Evolutionary conservation across 2,329 filamentous ascomycete genomes (phyloP).

Genomic region (Incumbomyces delicatus): DNA sequence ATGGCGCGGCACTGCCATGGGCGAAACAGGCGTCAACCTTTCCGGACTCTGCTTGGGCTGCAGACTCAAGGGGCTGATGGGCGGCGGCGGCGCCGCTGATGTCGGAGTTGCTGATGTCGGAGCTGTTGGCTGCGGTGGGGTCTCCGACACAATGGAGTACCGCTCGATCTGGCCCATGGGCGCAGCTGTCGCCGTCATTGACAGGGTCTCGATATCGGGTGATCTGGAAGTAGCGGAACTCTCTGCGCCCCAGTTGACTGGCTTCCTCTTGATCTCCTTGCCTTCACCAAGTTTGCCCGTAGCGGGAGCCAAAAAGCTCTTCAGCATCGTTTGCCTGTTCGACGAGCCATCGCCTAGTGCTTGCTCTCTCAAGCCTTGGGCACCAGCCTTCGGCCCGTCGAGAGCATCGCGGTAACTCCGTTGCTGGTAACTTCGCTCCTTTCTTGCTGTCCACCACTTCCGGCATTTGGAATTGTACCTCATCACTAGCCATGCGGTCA

Average conservation of each 20-base stretch:
- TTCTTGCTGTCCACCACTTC: constrained; percentile 5
- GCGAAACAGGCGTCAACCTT: constrained; percentile 3
- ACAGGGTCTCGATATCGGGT: neutral
- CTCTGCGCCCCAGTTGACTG: constrained; percentile 6
- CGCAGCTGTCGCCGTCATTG: constrained; percentile 3
- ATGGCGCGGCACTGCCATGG: neutral
- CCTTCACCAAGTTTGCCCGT: constrained; percentile 2
- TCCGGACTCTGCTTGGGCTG: neutral
- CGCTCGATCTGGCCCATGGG: constrained; percentile 7
- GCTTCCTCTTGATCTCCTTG: constrained; percentile 6
- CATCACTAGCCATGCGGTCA: constrained; percentile 6
- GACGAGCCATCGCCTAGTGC: neutral
- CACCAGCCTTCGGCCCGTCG: neutral
- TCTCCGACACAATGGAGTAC: neutral
- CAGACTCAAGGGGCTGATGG: constrained; percentile 5
- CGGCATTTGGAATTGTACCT: constrained; percentile 3
- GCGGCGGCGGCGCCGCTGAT: neutral
- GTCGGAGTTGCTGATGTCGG: too few relatives aligned
- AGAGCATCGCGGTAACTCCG: constrained; percentile 2
- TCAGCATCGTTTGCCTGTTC: constrained; percentile 1
- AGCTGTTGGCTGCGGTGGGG: too few relatives aligned
- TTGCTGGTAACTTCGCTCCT: neutral
- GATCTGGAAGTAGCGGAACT: neutral
- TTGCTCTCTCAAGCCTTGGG: neutral
- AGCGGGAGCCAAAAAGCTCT: constrained; percentile 6